Percentiles rank a stretch among this genome's conserved stretches.
Evolutionary conservation across 176 grass and related monocot species (phyloP).

Genomic region (Paspalum vaginatum): DNA sequence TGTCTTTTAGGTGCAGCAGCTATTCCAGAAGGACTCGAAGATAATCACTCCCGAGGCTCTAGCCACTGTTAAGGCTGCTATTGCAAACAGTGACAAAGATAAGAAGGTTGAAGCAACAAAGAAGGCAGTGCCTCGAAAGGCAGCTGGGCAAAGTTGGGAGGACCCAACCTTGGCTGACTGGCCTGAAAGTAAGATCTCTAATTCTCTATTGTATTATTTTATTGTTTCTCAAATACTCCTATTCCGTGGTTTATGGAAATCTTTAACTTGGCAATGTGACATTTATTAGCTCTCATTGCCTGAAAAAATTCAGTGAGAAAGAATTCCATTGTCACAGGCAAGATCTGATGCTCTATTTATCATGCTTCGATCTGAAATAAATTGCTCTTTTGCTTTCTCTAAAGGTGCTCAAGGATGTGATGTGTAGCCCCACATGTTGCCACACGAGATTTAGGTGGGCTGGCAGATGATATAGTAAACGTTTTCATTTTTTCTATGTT

Average conservation of each 20-base stretch:
- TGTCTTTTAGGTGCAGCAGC: constrained; percentile 48
- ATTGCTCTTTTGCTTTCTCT: constrained; percentile 45
- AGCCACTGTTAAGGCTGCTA: constrained; percentile 67
- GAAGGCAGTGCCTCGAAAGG: constrained; percentile 73
- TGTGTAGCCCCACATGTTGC: constrained; percentile 48
- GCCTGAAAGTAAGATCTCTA: constrained; percentile 75
- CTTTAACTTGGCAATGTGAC: constrained; percentile 17
- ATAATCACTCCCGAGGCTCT: constrained; percentile 67
- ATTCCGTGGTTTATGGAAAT: constrained; percentile 13
- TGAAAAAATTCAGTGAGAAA: constrained; percentile 31
- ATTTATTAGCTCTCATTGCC: background rate
- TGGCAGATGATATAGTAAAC: constrained; percentile 53
- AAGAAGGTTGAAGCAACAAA: constrained; percentile 58
- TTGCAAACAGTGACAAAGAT: constrained; percentile 54
- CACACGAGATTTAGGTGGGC: constrained; percentile 60
- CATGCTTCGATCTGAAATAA: constrained; percentile 41
- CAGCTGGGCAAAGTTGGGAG: constrained; percentile 83
- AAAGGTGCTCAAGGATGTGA: constrained; percentile 60
- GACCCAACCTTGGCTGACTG: constrained; percentile 76
- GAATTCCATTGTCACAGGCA: constrained; percentile 17
- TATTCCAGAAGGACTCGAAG: constrained; percentile 73
- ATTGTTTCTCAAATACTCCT: constrained; percentile 6
- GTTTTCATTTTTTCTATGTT: constrained; percentile 29
- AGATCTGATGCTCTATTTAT: constrained; percentile 35
- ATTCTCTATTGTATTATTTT: constrained; percentile 10